phyloP scores from a whole-genome alignment of 345 rosid genomes.

The thale cress (Arabidopsis thaliana) region TAIR10.1 NC_003075.7:13921501-13922000 shows the following conservation, averaged over 20 bases:
- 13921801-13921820: not conserved
- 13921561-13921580: not conserved
- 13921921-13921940: constrained; percentile 13
- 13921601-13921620: not conserved
- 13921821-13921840: constrained; percentile 21
- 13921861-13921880: constrained; percentile 2
- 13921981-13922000: constrained; percentile 17
- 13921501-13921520: not conserved
- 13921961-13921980: constrained; percentile 13
- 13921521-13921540: not conserved
- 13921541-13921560: not conserved
- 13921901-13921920: constrained; percentile 4
- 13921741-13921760: constrained; percentile 17
- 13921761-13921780: constrained; percentile 8
- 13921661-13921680: not conserved
- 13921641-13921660: constrained; percentile 19
- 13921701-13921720: not conserved
- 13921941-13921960: constrained; percentile 6
- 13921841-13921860: constrained; percentile 17
- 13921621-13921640: constrained; percentile 12
- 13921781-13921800: not conserved
- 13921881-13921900: constrained; percentile 1
- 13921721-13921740: not conserved
- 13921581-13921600: not conserved
- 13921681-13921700: constrained; percentile 3